Conservation (phyloP, 805 yeast species). For the Wickerhamomyces hampshirensis region DNA sequence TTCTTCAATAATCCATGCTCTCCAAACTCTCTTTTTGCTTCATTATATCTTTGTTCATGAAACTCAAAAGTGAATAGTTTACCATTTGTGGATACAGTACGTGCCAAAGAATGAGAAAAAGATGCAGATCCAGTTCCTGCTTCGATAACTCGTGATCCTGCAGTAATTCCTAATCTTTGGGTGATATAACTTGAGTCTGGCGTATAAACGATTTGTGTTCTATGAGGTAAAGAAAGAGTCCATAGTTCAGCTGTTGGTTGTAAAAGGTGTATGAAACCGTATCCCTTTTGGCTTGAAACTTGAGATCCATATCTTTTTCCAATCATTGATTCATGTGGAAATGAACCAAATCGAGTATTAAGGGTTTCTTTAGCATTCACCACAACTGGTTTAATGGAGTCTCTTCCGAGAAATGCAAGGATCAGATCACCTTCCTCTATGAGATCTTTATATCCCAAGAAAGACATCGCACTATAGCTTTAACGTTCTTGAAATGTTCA, state of each 20-base stretch:
- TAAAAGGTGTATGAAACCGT: conserved; percentile 80
- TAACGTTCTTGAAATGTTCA: not conserved
- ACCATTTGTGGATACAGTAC: conserved; percentile 59
- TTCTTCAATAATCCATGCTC: conserved; percentile 57
- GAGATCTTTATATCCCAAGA: conserved; percentile 54
- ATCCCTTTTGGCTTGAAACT: conserved; percentile 66
- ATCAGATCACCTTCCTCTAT: conserved; percentile 86
- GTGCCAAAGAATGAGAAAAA: conserved; percentile 85
- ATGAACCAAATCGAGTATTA: conserved; percentile 86
- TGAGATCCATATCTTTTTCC: conserved; percentile 83
- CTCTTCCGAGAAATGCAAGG: conserved; percentile 79
- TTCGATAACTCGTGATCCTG: conserved; percentile 80
- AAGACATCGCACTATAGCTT: conserved; percentile 7
- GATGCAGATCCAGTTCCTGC: conserved; percentile 99
- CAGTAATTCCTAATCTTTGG: conserved; percentile 69
- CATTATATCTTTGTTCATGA: conserved; percentile 76
- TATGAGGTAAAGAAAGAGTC: conserved; percentile 93
- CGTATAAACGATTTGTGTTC: conserved; percentile 96
- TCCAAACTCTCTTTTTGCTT: conserved; percentile 73
- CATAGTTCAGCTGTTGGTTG: conserved; percentile 95
- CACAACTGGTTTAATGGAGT: conserved; percentile 67
- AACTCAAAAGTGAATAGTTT: conserved; percentile 82
- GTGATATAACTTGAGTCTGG: conserved; percentile 91
- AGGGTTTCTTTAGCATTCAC: conserved; percentile 56
- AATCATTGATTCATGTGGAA: conserved; percentile 79